Evolutionary conservation across 108 stramenopile genomes (phyloP).

Genomic region (Asterionellopsis glacialis): DNA sequence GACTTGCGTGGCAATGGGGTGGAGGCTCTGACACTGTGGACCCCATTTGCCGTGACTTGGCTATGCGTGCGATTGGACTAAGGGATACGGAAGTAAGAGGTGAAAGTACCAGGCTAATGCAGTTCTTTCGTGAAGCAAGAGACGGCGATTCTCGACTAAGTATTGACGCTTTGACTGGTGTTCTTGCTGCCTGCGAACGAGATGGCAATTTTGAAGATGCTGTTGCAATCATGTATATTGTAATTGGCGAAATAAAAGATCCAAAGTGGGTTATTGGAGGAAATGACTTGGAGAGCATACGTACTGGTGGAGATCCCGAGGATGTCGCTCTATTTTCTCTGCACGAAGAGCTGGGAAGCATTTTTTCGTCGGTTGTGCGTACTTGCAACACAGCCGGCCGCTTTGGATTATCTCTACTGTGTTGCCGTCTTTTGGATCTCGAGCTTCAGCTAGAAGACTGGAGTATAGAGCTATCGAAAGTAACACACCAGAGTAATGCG

Average conservation of each 20-base stretch:
- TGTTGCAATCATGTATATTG: slow-evolving; percentile 29
- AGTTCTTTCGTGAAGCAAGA: neutral
- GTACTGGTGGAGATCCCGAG: neutral
- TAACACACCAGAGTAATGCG: neutral
- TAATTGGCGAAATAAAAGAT: slow-evolving; percentile 18
- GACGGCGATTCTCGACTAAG: slow-evolving; percentile 35
- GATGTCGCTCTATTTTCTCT: neutral
- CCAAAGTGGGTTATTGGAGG: slow-evolving; percentile 22
- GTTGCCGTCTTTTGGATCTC: slow-evolving; percentile 18
- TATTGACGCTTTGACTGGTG: slow-evolving; percentile 46
- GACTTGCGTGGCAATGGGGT: slow-evolving; percentile 68
- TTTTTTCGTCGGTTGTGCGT: slow-evolving; percentile 36
- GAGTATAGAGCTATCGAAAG: neutral
- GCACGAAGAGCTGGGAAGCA: neutral
- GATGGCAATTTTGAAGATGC: slow-evolving; percentile 59
- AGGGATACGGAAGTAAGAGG: neutral
- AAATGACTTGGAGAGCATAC: slow-evolving; percentile 4
- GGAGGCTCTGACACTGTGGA: slow-evolving; percentile 49
- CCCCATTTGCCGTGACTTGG: slow-evolving; percentile 63
- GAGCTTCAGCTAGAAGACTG: neutral
- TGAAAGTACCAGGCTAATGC: slow-evolving; percentile 8
- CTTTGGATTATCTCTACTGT: slow-evolving; percentile 52
- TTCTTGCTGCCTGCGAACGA: slow-evolving; percentile 51
- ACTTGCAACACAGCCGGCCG: slow-evolving; percentile 55
- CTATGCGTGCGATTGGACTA: slow-evolving; percentile 38